Percentiles rank a stretch among this genome's conserved stretches.
phyloP scores from a whole-genome alignment of 2,329 filamentous ascomycete genomes.

The Elsinoe necatrix region DNA sequence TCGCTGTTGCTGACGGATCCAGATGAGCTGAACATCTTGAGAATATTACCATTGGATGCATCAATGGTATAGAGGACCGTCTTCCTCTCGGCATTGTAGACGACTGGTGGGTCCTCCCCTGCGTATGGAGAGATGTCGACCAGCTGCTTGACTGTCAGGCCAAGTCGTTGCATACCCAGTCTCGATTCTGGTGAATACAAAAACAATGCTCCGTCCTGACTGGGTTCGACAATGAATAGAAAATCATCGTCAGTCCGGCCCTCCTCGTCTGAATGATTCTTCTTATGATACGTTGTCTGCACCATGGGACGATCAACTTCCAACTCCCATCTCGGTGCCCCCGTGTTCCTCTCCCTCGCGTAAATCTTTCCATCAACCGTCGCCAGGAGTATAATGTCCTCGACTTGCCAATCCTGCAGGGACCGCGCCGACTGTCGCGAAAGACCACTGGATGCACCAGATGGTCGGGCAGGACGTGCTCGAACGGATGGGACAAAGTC shows the following conservation, averaged over 20 bases:
- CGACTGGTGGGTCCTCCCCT: slow-evolving; percentile 64
- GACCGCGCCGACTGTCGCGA: slow-evolving; percentile 91
- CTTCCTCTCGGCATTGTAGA: slow-evolving; percentile 87
- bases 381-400: slow-evolving; percentile 99
- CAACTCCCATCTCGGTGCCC: slow-evolving; percentile 75
- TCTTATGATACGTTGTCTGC: slow-evolving; percentile 73
- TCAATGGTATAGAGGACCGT: slow-evolving; percentile 85
- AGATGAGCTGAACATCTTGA: slow-evolving; percentile 74
- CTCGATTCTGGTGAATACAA: slow-evolving; percentile 65
- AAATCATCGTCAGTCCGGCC: slow-evolving; percentile 61
- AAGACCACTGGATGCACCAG: slow-evolving; percentile 46
- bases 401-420: slow-evolving; percentile 98
- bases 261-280: slow-evolving; percentile 56
- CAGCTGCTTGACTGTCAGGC: slow-evolving; percentile 72
- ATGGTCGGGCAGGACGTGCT: slow-evolving; percentile 72
- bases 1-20: slow-evolving; percentile 58
- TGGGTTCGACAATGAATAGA: slow-evolving; percentile 92
- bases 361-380: slow-evolving; percentile 97
- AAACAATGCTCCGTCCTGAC: slow-evolving; percentile 75
- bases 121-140: slow-evolving; percentile 76
- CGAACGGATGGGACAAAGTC: slow-evolving; percentile 65
- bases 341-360: slow-evolving; percentile 80
- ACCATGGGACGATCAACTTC: slow-evolving; percentile 81
- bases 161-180: slow-evolving; percentile 55
- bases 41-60: slow-evolving; percentile 69